Conservation (phyloP, 2,329 filamentous ascomycete species). For the Amauroascus verrucosus region DNA sequence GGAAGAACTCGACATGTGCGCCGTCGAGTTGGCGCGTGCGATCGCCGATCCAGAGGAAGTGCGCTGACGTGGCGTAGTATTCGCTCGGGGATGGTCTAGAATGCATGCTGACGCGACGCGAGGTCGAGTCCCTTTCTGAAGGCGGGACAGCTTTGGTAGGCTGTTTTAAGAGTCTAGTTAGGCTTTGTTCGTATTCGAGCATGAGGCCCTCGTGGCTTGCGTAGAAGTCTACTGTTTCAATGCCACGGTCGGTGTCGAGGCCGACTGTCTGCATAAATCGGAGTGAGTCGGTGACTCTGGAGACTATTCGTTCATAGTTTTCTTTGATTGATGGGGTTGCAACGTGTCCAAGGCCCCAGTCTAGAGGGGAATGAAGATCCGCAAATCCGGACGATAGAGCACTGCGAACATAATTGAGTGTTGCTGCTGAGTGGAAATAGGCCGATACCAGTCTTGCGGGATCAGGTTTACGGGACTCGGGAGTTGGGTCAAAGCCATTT, state of each 20-base stretch:
- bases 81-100: constrained; percentile 41
- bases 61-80: constrained; percentile 89
- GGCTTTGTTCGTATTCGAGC: constrained; percentile 82
- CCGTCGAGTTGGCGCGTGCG: constrained; percentile 87
- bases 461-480: constrained; percentile 67
- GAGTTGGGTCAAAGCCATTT: constrained; percentile 62
- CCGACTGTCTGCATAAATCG: constrained; percentile 93
- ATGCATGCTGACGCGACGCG: constrained; percentile 18
- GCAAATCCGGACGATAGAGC: constrained; percentile 80
- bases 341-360: constrained; percentile 92
- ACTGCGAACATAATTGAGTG: constrained; percentile 82
- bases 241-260: constrained; percentile 69
- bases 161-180: constrained; percentile 60
- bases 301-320: constrained; percentile 77
- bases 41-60: constrained; percentile 98
- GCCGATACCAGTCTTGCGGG: constrained; percentile 76
- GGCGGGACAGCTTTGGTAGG: constrained; percentile 21
- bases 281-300: constrained; percentile 77
- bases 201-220: constrained; percentile 91
- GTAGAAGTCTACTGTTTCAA: constrained; percentile 88
- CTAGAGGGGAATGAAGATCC: constrained; percentile 82
- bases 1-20: constrained; percentile 94
- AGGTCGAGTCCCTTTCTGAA: constrained; percentile 14
- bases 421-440: constrained; percentile 92
- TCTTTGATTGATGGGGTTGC: constrained; percentile 70